phyloP scores from a whole-genome alignment of 2,329 filamentous ascomycete species.

The Fonsecaea multimorphosa region DNA sequence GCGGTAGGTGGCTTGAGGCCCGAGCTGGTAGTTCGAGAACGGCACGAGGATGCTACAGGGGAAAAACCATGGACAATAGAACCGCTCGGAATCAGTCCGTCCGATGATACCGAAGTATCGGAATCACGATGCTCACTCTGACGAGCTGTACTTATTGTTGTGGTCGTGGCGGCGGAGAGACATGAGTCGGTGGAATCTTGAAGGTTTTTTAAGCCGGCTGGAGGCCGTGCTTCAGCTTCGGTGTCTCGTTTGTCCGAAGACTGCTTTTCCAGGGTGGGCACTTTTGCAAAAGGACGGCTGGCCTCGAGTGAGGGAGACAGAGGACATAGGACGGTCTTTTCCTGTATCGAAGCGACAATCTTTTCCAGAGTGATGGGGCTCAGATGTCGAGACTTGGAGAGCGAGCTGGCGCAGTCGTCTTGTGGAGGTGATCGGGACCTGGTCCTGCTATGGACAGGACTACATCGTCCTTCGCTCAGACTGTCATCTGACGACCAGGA shows the following conservation, averaged over 20 bases:
- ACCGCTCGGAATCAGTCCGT: conserved; percentile 62
- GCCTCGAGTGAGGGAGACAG: conserved; percentile 55
- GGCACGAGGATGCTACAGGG: conserved; percentile 71
- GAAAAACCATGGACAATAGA: conserved; percentile 88
- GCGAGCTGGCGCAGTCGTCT: conserved; percentile 45
- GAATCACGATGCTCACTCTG: conserved; percentile 57
- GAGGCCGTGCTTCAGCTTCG: conserved; percentile 48
- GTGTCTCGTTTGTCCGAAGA: conserved; percentile 42
- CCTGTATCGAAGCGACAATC: conserved; percentile 90
- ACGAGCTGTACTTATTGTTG: conserved; percentile 54
- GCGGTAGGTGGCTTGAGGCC: conserved; percentile 10
- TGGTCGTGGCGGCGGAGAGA: conserved; percentile 63
- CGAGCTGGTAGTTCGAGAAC: conserved; percentile 53
- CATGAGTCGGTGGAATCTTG: conserved; percentile 64
- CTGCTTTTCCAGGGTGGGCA: conserved; percentile 49
- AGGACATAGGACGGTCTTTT: conserved; percentile 73
- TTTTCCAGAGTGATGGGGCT: conserved; percentile 92
- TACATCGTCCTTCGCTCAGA: conserved; percentile 53
- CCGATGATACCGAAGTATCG: conserved; percentile 67
- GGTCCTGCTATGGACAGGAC: conserved; percentile 56
- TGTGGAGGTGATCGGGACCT: conserved; percentile 36
- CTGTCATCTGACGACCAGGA: conserved; percentile 73
- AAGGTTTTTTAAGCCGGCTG: conserved; percentile 49
- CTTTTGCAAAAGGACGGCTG: conserved; percentile 46
- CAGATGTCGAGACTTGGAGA: conserved; percentile 78